phyloP scores from a whole-genome alignment of 352 stramenopile species.

The Phytophthora pistaciae region DNA sequence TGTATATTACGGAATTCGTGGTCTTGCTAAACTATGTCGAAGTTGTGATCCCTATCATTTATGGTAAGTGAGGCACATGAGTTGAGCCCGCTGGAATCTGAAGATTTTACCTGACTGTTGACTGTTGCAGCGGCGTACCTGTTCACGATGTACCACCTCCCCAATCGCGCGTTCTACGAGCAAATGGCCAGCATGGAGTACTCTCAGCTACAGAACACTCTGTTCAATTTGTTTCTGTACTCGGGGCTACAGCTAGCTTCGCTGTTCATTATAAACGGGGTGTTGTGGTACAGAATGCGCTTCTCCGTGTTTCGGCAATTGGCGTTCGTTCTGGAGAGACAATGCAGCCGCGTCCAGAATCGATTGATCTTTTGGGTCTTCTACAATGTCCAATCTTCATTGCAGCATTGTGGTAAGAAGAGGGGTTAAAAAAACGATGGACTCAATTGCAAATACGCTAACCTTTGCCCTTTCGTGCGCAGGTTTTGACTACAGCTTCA shows the following conservation, averaged over 20 bases:
- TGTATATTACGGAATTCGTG: conserved; percentile 50
- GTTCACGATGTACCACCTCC: conserved; percentile 29
- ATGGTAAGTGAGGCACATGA: conserved; percentile 25
- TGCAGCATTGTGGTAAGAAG: conserved; percentile 36
- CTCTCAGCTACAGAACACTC: conserved; percentile 3
- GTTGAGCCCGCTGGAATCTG: too few relatives aligned
- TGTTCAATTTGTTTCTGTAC: conserved; percentile 39
- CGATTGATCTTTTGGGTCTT: conserved; percentile 50
- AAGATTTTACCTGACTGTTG: background rate
- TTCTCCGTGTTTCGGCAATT: conserved; percentile 39
- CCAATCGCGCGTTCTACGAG: conserved; percentile 38
- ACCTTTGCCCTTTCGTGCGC: background rate
- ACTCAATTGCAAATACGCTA: background rate
- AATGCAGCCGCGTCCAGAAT: conserved; percentile 36
- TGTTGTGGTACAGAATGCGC: conserved; percentile 27
- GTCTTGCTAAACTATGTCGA: conserved; percentile 47
- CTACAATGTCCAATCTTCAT: conserved; percentile 33
- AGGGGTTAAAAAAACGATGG: background rate
- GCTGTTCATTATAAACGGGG: conserved; percentile 30
- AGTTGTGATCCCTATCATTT: conserved; percentile 43
- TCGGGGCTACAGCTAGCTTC: conserved; percentile 42
- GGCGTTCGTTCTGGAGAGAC: conserved; percentile 45
- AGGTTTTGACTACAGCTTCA: conserved; percentile 3
- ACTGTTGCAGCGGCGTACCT: conserved; percentile 23
- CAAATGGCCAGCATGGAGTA: conserved; percentile 29